These are phyloP conservation scores for Apophysomyces variabilis DNA, from an alignment of 371 early-diverging fungal genomes.

Conservation along the genomic window DNA sequence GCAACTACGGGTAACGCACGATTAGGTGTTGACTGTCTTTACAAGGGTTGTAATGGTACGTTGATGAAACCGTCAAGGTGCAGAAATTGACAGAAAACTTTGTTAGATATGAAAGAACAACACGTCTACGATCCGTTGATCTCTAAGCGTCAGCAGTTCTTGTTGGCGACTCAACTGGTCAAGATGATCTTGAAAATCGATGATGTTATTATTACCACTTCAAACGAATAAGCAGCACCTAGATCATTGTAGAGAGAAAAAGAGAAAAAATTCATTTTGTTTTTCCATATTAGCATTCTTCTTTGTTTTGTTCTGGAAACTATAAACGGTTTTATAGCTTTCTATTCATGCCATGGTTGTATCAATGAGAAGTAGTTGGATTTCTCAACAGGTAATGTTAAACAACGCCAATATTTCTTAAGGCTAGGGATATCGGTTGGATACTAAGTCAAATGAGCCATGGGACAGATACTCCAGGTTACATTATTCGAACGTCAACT, in stretches of 20 bases:
- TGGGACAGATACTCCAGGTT: too few species aligned
- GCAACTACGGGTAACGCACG: slow-evolving; percentile 81
- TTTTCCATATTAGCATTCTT: neutral
- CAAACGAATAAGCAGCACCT: slow-evolving; percentile 10
- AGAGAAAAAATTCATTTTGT: neutral
- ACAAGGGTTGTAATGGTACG: slow-evolving; percentile 83
- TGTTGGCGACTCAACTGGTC: slow-evolving; percentile 99
- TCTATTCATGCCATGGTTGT: too few species aligned
- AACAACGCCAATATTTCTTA: too few species aligned
- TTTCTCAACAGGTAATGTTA: too few species aligned
- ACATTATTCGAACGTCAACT: too few species aligned
- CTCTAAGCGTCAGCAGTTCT: slow-evolving; percentile 98
- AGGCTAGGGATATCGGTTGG: too few species aligned
- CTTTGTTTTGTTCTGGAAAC: neutral
- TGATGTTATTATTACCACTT: slow-evolving; percentile 80
- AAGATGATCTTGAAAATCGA: slow-evolving; percentile 98
- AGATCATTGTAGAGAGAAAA: neutral
- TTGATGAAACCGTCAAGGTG: neutral
- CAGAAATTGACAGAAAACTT: neutral
- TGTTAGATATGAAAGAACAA: slow-evolving; percentile 93
- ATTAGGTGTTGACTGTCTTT: slow-evolving; percentile 97
- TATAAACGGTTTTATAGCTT: too few species aligned
- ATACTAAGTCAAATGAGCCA: too few species aligned
- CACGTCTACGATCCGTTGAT: slow-evolving; percentile 98
- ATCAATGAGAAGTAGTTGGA: too few species aligned